phyloP scores from a whole-genome alignment of 345 rosid species.

The Hypericum perforatum region DNA sequence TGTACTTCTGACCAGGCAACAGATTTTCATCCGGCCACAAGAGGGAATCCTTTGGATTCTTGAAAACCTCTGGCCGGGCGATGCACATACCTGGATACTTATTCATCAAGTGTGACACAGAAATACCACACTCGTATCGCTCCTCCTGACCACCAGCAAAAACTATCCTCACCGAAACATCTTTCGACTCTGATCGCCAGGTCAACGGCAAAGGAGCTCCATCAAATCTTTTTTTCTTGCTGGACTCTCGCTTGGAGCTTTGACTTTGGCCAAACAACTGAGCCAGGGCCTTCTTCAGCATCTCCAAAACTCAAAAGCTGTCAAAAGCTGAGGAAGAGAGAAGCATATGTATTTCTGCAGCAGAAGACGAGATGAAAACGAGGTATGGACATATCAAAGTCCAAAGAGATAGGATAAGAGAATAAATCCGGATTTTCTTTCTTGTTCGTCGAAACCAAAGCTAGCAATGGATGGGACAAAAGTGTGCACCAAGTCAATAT shows the following conservation, averaged over 20 bases:
- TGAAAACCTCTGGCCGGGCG: slow-evolving; percentile 46
- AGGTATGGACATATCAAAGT: slow-evolving; percentile 13
- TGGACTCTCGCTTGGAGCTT: slow-evolving; percentile 9
- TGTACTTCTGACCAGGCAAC: slow-evolving; percentile 43
- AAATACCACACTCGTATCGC: slow-evolving; percentile 28
- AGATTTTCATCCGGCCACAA: slow-evolving; percentile 33
- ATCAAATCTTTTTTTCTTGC: slow-evolving; percentile 12
- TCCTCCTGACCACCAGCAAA: slow-evolving; percentile 47
- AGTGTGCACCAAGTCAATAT: background rate
- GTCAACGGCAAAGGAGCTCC: slow-evolving; percentile 19
- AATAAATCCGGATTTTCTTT: slow-evolving; percentile 8
- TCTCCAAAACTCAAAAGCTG: slow-evolving; percentile 15
- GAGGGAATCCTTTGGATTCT: slow-evolving; percentile 31
- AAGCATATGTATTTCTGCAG: slow-evolving; percentile 7
- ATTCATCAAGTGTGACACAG: slow-evolving; percentile 37
- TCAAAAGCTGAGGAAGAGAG: background rate
- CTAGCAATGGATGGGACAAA: background rate
- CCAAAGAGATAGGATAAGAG: slow-evolving; percentile 1
- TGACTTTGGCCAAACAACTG: slow-evolving; percentile 17
- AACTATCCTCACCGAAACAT: slow-evolving; percentile 37
- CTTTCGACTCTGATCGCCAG: slow-evolving; percentile 18
- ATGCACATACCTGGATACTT: slow-evolving; percentile 48
- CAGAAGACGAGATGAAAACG: slow-evolving; percentile 22
- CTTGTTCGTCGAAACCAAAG: slow-evolving; percentile 22
- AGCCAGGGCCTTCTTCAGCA: slow-evolving; percentile 24